Evolutionary conservation across 2,329 filamentous ascomycete species (phyloP), one percentile per base, ranked within the genome.

Genomic region (Fusarium cicatricum): DNA sequence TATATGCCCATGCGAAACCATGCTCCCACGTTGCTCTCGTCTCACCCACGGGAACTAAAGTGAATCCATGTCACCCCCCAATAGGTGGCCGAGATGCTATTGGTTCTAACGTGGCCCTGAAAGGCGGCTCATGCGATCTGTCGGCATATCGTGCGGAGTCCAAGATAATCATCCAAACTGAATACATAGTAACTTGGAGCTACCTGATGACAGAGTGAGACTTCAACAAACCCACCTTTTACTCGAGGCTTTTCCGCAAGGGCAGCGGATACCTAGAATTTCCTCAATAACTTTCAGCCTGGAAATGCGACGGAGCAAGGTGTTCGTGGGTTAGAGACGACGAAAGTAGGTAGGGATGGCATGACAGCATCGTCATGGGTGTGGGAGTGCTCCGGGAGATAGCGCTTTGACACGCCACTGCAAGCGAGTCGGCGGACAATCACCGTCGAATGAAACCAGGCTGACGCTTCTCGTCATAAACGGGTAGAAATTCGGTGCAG

Each of bases 401-500:
- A 17, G 38, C 57, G 43, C 53, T 60, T 59, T 62, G 55, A 60
- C 55, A 47, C 60, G 51, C 58, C 55, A 63, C 58, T 41, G 43
- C 44, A 55, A 51, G 38, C 29, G 47, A 47, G 23, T 43, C 42
- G 33, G 16, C 39, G 37, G 43, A 41, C 37, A 23, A 36, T 28
- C 50, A 29, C 49, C 19, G 32, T 29, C 37, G 39, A 55, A 56
- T 62, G 60, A 66, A 64, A 55, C 45, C 60, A 58, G 48, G 41
- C 58, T 65, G 64, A 67, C 52, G 55, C 51, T 55, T 41, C 29
- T 58, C 23, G 14, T 32, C 3, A 14, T 11, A 32, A 16, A 21
- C 29, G 31, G 28, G n/a, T 39, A 15, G 11, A 44, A 41, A 51
- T 38, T 36, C 17, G 40, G 38, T 38, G n/a, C 34, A 52, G 41